Conservation (phyloP, 2,329 filamentous ascomycete genomes). For the Helotiales sp. region DNA sequence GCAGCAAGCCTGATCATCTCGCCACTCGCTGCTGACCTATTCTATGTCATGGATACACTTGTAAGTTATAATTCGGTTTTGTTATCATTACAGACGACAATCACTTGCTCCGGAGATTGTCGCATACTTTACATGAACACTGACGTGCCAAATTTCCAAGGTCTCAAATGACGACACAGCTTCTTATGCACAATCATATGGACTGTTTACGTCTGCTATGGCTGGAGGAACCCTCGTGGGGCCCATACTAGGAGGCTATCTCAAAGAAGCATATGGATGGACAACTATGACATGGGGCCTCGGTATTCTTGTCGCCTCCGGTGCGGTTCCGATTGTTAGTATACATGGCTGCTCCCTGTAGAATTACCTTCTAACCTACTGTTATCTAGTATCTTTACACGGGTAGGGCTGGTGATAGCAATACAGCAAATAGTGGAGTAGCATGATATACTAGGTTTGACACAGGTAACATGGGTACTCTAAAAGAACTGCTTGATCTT, state of each 20-base stretch:
- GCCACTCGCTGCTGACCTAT: conserved; percentile 20
- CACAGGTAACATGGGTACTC: too few species aligned
- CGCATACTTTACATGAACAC: background rate
- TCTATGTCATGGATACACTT: conserved; percentile 13
- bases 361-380: background rate
- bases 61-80: background rate
- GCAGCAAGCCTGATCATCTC: conserved; percentile 16
- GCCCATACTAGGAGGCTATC: conserved; percentile 55
- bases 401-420: too few species aligned
- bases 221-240: conserved; percentile 55
- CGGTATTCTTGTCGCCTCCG: conserved; percentile 53
- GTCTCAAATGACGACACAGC: conserved; percentile 3
- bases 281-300: conserved; percentile 56
- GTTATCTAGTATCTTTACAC: background rate
- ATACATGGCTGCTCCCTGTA: background rate
- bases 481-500: too few species aligned
- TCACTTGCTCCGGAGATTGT: background rate
- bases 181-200: conserved; percentile 61
- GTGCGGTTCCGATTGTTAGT: conserved; percentile 45
- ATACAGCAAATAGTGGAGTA: too few species aligned
- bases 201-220: conserved; percentile 57
- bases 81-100: too few species aligned
- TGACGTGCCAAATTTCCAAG: background rate
- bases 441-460: too few species aligned
- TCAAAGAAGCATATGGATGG: conserved; percentile 54